Conservation (phyloP, 1,284 basidiomycete species). For the Ustilago sp. region DNA sequence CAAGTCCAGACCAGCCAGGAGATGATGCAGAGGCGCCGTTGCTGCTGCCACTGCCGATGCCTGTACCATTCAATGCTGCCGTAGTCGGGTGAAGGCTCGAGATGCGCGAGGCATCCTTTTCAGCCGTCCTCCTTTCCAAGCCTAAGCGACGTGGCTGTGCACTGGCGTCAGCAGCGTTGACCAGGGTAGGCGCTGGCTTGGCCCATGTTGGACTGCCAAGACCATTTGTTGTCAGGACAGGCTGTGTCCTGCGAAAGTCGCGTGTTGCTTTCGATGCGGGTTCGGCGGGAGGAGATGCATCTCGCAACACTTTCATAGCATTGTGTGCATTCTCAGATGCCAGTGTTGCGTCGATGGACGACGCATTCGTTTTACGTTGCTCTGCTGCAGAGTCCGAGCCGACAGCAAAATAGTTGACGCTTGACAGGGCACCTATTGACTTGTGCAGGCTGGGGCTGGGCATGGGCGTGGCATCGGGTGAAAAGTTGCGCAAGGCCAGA, state of each 20-base stretch:
- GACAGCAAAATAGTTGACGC: constrained; percentile 43
- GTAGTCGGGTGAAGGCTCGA: constrained; percentile 20
- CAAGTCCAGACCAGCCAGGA: constrained; percentile 33
- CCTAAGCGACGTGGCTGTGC: constrained; percentile 27
- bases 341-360: not conserved
- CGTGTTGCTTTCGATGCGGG: not conserved
- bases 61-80: not conserved
- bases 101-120: constrained; percentile 31
- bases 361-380: not conserved
- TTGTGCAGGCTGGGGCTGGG: constrained; percentile 57
- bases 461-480: constrained; percentile 60
- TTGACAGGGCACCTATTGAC: constrained; percentile 34
- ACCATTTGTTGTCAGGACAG: not conserved
- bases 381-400: constrained; percentile 3
- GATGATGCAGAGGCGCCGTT: constrained; percentile 10
- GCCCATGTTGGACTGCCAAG: constrained; percentile 7
- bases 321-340: constrained; percentile 8
- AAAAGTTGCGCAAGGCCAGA: constrained; percentile 30
- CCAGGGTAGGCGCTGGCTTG: constrained; percentile 8
- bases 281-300: constrained; percentile 6
- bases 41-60: not conserved
- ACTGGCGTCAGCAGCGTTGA: constrained; percentile 18
- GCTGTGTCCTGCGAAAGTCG: constrained; percentile 15
- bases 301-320: constrained; percentile 33
- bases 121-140: constrained; percentile 29